phyloP scores from a whole-genome alignment of 345 rosid genomes.

The Gynandropsis gynandra region DNA sequence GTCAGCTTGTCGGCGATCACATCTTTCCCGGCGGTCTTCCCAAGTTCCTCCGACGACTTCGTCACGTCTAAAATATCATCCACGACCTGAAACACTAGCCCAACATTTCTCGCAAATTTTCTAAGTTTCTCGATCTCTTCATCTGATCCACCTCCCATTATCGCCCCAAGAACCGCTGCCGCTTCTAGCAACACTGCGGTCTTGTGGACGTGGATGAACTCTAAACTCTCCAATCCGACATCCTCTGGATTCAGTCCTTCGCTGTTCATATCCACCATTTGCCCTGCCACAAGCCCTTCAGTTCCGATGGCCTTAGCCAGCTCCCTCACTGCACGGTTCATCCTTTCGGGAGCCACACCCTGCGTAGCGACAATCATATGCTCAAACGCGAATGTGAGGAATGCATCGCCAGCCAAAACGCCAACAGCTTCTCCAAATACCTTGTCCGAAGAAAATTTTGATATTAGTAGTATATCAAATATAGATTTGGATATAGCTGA shows the following conservation, averaged over 20 bases:
- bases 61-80: slow-evolving; percentile 72
- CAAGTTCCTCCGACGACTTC: slow-evolving; percentile 47
- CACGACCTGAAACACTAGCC: slow-evolving; percentile 64
- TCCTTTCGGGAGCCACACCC: slow-evolving; percentile 29
- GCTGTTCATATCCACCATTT: slow-evolving; percentile 45
- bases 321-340: slow-evolving; percentile 42
- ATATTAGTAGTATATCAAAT: too few species aligned
- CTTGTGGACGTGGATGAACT: slow-evolving; percentile 56
- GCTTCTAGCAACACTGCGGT: slow-evolving; percentile 51
- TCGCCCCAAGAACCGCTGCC: slow-evolving; percentile 50
- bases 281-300: slow-evolving; percentile 62
- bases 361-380: slow-evolving; percentile 29
- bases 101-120: slow-evolving; percentile 44
- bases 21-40: slow-evolving; percentile 67
- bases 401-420: slow-evolving; percentile 55
- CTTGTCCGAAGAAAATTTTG: neutral
- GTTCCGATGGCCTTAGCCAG: slow-evolving; percentile 40
- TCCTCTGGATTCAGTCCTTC: slow-evolving; percentile 27
- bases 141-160: slow-evolving; percentile 49
- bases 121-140: slow-evolving; percentile 54
- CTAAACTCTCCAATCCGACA: slow-evolving; percentile 39
- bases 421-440: slow-evolving; percentile 50
- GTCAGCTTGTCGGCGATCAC: slow-evolving; percentile 50
- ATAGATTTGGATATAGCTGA: too few species aligned
- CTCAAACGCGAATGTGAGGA: slow-evolving; percentile 46